Conservation (phyloP, 768 basidiomycete genomes). For the Tricholoma flavovirens region DNA sequence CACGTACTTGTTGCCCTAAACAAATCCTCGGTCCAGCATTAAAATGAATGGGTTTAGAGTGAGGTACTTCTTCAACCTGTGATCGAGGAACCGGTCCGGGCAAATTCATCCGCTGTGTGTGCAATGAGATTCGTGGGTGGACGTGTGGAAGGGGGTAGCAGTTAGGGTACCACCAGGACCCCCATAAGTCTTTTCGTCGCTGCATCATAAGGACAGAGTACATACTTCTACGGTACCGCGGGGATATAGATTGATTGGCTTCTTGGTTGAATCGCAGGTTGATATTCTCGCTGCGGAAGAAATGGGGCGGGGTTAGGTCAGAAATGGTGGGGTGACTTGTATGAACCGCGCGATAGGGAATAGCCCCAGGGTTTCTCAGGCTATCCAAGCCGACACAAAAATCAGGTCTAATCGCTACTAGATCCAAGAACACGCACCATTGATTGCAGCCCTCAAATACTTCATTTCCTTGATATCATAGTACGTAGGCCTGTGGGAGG, state of each 20-base stretch:
- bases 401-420: not conserved
- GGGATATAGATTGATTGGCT: conserved; percentile 50
- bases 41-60: conserved; percentile 65
- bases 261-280: conserved; percentile 39
- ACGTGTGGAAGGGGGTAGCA: too few relatives aligned
- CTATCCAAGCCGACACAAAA: conserved; percentile 6
- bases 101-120: conserved; percentile 52
- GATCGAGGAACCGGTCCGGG: conserved; percentile 66
- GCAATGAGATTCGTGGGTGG: too few relatives aligned
- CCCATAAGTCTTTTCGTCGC: conserved; percentile 59
- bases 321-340: not conserved
- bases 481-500: conserved; percentile 41
- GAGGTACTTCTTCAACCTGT: conserved; percentile 55
- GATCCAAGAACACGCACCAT: conserved; percentile 32
- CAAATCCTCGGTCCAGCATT: conserved; percentile 57
- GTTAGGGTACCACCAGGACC: conserved; percentile 55
- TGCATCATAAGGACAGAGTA: conserved; percentile 67
- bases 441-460: conserved; percentile 58
- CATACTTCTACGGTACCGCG: conserved; percentile 30
- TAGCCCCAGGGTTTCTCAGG: conserved; percentile 52
- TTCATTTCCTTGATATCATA: conserved; percentile 59
- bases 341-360: conserved; percentile 47
- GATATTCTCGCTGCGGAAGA: conserved; percentile 38
- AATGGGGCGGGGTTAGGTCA: not conserved
- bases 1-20: conserved; percentile 49